Percentiles rank a stretch among this genome's conserved stretches.
Evolutionary conservation across 2,329 filamentous ascomycete species (phyloP).

Genomic region (Aspergillus alliaceus): DNA sequence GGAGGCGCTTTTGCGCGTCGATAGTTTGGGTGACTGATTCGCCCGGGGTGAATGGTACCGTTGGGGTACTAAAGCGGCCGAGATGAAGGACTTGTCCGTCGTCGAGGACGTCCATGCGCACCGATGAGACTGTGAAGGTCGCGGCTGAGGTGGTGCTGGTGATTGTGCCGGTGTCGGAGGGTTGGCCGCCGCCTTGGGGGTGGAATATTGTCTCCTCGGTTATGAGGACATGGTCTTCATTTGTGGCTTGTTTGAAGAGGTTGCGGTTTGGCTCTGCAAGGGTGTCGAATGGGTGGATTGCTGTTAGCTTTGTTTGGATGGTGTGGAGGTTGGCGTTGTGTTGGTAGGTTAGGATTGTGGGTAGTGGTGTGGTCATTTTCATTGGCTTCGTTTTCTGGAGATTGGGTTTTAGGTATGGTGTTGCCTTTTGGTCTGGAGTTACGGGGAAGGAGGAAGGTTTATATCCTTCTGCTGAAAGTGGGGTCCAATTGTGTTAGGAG

Average conservation of each 20-base stretch:
- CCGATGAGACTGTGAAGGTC: slow-evolving; percentile 58
- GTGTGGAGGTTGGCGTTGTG: slow-evolving; percentile 42
- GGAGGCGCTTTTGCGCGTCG: slow-evolving; percentile 58
- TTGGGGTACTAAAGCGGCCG: slow-evolving; percentile 52
- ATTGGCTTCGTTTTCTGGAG: no score
- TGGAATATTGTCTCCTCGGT: slow-evolving; percentile 72
- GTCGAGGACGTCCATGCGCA: slow-evolving; percentile 54
- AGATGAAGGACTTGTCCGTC: slow-evolving; percentile 65
- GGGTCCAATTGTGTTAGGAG: no score
- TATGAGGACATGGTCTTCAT: slow-evolving; percentile 58
- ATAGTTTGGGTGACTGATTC: slow-evolving; percentile 57
- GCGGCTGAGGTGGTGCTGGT: slow-evolving; percentile 21
- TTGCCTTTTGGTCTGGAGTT: no score
- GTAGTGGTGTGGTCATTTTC: no score
- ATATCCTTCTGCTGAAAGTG: no score
- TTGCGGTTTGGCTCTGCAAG: slow-evolving; percentile 54
- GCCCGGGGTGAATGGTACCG: slow-evolving; percentile 40
- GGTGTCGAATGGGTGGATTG: slow-evolving; percentile 50
- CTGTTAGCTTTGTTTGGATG: slow-evolving; percentile 47
- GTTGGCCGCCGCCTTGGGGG: slow-evolving; percentile 72
- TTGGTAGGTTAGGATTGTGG: slow-evolving; percentile 35
- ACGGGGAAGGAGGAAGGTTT: no score
- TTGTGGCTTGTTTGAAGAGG: slow-evolving; percentile 59
- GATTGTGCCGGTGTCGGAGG: slow-evolving; percentile 65
- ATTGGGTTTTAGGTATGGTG: no score